Percentiles rank a stretch among this genome's conserved stretches.
These are phyloP conservation scores for Lophiotrema nucula DNA, from an alignment of 495 filamentous ascomycete species.

Conservation along the genomic window DNA sequence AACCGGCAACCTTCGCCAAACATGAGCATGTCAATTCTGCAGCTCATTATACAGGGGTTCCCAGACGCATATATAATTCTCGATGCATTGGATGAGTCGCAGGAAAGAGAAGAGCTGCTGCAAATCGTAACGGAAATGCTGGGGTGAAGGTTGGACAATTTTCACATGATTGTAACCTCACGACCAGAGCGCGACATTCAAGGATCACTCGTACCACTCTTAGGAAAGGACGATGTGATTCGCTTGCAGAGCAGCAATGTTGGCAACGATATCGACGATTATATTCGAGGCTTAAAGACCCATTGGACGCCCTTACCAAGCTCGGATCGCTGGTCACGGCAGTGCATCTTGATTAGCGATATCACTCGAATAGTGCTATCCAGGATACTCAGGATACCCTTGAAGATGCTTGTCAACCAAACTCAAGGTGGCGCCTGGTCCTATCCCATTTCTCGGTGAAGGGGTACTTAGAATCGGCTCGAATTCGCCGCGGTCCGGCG, in stretches of 20 bases:
- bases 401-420: too few species aligned
- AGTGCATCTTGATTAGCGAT: background rate
- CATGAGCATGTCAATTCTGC: background rate
- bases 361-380: too few species aligned
- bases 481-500: background rate
- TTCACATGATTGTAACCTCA: background rate
- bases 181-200: background rate
- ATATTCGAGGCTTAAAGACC: background rate
- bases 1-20: background rate
- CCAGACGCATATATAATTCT: background rate
- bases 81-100: background rate
- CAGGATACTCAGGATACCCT: background rate
- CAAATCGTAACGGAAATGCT: background rate
- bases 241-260: background rate
- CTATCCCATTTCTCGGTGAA: conserved; percentile 6
- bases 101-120: background rate
- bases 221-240: background rate
- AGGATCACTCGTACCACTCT: background rate
- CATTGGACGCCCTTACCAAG: background rate
- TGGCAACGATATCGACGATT: background rate
- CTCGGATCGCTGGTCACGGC: conserved; percentile 2
- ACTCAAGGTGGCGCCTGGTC: background rate
- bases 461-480: background rate
- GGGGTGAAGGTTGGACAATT: background rate
- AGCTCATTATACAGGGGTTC: background rate